Evolutionary conservation across 805 yeast species (phyloP).

Genomic region (Cyberlindnera maritima): DNA sequence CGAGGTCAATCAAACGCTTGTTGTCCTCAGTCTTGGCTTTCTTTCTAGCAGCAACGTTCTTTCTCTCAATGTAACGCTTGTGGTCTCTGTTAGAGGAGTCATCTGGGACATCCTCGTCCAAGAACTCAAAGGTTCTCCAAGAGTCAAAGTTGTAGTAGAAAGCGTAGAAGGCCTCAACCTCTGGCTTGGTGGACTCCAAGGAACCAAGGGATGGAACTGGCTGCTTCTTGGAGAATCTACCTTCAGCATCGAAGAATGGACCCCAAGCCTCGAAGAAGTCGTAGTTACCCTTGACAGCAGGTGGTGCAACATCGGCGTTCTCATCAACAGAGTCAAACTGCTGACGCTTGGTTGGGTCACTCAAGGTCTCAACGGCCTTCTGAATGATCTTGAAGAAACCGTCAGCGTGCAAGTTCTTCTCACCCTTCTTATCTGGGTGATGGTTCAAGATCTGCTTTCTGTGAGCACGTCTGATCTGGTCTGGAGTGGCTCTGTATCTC

Average conservation of each 20-base stretch:
- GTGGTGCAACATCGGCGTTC: conserved; percentile 81
- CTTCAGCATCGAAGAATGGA: conserved; percentile 86
- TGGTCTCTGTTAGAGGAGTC: conserved; percentile 99
- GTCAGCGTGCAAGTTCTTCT: conserved; percentile 85
- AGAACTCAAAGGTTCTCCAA: conserved; percentile 97
- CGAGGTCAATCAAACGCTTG: conserved; percentile 79
- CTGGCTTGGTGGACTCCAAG: conserved; percentile 63
- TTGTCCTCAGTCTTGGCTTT: conserved; percentile 97
- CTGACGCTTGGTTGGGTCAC: conserved; percentile 82
- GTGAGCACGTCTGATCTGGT: conserved; percentile 94
- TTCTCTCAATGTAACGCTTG: conserved; percentile 97
- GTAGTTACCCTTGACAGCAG: conserved; percentile 58
- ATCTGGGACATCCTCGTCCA: conserved; percentile 99
- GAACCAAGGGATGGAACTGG: conserved; percentile 86
- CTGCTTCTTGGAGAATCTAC: conserved; percentile 86
- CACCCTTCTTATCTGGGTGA: conserved; percentile 98
- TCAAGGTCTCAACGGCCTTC: conserved; percentile 88
- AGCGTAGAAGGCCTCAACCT: conserved; percentile 83
- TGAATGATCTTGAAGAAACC: conserved; percentile 97
- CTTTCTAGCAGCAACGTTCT: conserved; percentile 94
- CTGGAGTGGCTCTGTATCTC: conserved; percentile 88
- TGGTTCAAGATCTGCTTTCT: conserved; percentile 94
- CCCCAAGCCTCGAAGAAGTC: conserved; percentile 93
- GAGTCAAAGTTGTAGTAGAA: conserved; percentile 95
- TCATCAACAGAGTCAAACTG: conserved; percentile 96